phyloP scores from a whole-genome alignment of 257 asterid species.

The Solanum sitiens region DNA sequence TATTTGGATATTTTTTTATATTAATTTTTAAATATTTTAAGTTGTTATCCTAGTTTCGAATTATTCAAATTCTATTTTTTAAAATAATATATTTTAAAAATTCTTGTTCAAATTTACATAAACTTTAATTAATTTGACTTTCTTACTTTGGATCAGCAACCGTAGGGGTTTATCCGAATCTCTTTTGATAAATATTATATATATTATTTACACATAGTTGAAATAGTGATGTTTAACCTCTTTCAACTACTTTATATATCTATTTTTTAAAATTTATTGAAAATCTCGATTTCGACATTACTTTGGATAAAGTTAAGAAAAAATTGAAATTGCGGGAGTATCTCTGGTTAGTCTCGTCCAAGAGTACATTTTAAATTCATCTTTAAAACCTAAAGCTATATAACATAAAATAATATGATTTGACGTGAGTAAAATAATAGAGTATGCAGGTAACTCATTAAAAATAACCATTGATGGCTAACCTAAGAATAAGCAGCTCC shows the following conservation, averaged over 20 bases:
- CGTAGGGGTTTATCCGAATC: no score
- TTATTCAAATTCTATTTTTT: neutral
- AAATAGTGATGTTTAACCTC: no score
- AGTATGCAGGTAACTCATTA: neutral
- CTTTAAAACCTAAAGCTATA: neutral
- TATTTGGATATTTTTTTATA: no score
- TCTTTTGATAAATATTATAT: no score
- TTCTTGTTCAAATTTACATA: neutral
- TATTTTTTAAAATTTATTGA: no score
- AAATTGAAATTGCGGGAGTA: neutral
- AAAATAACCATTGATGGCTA: neutral
- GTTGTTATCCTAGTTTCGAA: neutral
- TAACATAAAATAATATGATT: neutral
- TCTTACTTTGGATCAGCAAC: neutral
- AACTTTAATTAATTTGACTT: no score
- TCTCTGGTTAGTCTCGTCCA: neutral
- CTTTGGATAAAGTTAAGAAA: no score
- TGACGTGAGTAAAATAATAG: neutral
- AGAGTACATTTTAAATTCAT: neutral
- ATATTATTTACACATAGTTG: no score
- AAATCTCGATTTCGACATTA: fast-evolving
- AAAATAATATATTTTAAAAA: no score
- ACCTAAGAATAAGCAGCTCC: neutral
- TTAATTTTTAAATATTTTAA: no score
- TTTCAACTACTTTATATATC: no score